Conservation (phyloP, 2,329 filamentous ascomycete genomes). For the Colletotrichum liriopes region DNA sequence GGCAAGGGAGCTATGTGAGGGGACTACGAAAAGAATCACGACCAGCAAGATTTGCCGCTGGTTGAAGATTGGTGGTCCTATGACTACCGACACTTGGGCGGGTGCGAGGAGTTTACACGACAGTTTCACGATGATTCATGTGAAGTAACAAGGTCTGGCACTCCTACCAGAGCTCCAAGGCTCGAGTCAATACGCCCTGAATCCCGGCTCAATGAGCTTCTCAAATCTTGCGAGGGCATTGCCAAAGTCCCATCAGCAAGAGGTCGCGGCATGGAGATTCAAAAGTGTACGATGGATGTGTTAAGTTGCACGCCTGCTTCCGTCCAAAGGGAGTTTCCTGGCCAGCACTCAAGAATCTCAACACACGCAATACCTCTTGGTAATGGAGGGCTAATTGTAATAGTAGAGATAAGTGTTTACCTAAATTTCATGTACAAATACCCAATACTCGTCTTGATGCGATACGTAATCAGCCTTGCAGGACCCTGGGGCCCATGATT, state of each 20-base stretch:
- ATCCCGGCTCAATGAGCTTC: not conserved
- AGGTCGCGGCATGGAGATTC: not conserved
- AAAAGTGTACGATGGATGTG: not conserved
- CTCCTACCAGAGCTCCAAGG: not conserved
- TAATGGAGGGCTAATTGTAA: constrained; percentile 2
- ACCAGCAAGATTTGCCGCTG: constrained; percentile 14
- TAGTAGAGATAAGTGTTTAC: constrained; percentile 4
- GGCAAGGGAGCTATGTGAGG: constrained; percentile 58
- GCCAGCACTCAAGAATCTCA: not conserved
- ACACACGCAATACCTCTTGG: not conserved
- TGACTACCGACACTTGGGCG: constrained; percentile 1
- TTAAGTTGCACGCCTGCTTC: not conserved
- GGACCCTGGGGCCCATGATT: constrained; percentile 6
- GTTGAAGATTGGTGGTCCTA: not conserved
- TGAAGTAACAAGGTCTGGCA: not conserved
- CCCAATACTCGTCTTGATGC: not conserved
- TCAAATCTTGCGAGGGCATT: not conserved
- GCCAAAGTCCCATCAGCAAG: not conserved
- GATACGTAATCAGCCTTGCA: constrained; percentile 39
- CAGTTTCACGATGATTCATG: constrained; percentile 10
- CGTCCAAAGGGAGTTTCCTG: not conserved
- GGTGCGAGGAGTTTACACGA: not conserved
- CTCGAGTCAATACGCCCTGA: not conserved
- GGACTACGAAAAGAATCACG: constrained; percentile 1
- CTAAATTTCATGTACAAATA: constrained; percentile 17